phyloP scores from a whole-genome alignment of 108 stramenopile species.

The Pinguiococcus pyrenoidosus region DNA sequence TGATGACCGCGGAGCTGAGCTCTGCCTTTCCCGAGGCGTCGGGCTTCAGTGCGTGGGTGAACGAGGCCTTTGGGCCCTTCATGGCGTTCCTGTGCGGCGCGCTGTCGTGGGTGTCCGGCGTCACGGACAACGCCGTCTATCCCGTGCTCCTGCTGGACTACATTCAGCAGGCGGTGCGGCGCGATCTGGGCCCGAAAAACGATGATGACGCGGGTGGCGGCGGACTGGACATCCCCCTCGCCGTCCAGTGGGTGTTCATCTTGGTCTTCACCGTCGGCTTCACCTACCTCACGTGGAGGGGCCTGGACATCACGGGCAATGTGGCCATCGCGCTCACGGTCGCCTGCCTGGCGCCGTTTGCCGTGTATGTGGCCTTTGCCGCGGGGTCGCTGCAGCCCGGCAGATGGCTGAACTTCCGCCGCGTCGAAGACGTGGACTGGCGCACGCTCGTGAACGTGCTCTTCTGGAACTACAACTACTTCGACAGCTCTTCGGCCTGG shows the following conservation, averaged over 20 bases:
- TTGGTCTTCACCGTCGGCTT: constrained; percentile 42
- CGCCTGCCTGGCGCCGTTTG: constrained; percentile 74
- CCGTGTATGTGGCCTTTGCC: constrained; percentile 24
- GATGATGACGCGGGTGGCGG: constrained; percentile 18
- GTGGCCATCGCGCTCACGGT: constrained; percentile 60
- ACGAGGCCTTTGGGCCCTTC: constrained; percentile 62
- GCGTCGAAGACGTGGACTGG: constrained; percentile 66
- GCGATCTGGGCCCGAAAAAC: constrained; percentile 1
- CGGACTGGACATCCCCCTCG: constrained; percentile 21
- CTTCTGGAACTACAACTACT: constrained; percentile 87
- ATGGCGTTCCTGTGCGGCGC: constrained; percentile 71
- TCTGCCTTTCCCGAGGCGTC: constrained; percentile 71
- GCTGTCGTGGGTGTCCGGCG: constrained; percentile 69
- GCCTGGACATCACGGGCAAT: constrained; percentile 66
- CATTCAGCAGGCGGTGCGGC: constrained; percentile 17
- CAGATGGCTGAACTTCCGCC: constrained; percentile 60
- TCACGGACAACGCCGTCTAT: constrained; percentile 69
- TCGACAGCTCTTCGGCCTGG: constrained; percentile 67
- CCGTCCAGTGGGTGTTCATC: constrained; percentile 38
- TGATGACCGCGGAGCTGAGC: constrained; percentile 74
- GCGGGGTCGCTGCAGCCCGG: constrained; percentile 38
- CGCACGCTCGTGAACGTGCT: constrained; percentile 76
- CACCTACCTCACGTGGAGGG: constrained; percentile 66
- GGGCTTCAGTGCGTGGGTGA: constrained; percentile 67
- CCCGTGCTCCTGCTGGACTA: constrained; percentile 66